Percentiles rank a stretch among this genome's conserved stretches.
These are phyloP conservation scores for Tothia fuscella DNA, from an alignment of 2,329 filamentous ascomycete species.

Conservation along the genomic window DNA sequence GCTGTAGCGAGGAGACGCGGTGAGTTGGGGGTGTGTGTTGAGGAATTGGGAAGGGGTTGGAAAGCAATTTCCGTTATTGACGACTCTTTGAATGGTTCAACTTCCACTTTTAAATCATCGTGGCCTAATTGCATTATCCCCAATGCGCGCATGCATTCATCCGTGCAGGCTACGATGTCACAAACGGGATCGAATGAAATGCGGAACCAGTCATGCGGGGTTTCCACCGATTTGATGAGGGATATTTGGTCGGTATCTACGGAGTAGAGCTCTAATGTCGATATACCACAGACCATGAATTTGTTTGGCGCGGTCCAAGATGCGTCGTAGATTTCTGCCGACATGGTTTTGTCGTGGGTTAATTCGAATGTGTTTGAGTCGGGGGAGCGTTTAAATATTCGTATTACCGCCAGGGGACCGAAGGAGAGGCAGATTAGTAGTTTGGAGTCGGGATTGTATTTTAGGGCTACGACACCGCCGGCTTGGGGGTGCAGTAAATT, in stretches of 20 bases:
- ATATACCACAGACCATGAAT: slow-evolving; percentile 33
- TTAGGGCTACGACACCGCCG: slow-evolving; percentile 2
- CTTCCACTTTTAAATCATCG: slow-evolving; percentile 24
- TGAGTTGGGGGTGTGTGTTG: slow-evolving; percentile 13
- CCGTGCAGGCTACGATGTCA: slow-evolving; percentile 26
- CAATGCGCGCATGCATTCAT: slow-evolving; percentile 17
- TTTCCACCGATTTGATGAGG: slow-evolving; percentile 3
- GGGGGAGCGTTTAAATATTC: slow-evolving; percentile 22
- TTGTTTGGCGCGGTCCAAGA: slow-evolving; percentile 31
- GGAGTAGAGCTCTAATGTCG: slow-evolving; percentile 27
- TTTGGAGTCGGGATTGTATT: slow-evolving; percentile 13
- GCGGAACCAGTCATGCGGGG: slow-evolving; percentile 15
- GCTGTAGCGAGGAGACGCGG: slow-evolving; percentile 27
- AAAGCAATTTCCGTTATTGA: slow-evolving; percentile 30
- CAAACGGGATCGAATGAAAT: slow-evolving; percentile 29
- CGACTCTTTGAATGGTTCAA: slow-evolving; percentile 14
- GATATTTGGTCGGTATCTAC: slow-evolving; percentile 14
- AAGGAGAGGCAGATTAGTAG: slow-evolving; percentile 14
- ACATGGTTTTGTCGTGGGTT: slow-evolving; percentile 11
- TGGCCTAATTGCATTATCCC: slow-evolving; percentile 6
- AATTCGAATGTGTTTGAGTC: slow-evolving; percentile 1
- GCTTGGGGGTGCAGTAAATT: slow-evolving; percentile 5
- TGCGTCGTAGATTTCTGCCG: slow-evolving; percentile 26
- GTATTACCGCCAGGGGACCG: slow-evolving; percentile 24
- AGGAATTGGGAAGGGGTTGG: slow-evolving; percentile 18